A percentile compares a stretch with the other conserved stretches of the same genome.
phyloP scores from a whole-genome alignment of 1,284 basidiomycete species.

The Ustilago tritici region DNA sequence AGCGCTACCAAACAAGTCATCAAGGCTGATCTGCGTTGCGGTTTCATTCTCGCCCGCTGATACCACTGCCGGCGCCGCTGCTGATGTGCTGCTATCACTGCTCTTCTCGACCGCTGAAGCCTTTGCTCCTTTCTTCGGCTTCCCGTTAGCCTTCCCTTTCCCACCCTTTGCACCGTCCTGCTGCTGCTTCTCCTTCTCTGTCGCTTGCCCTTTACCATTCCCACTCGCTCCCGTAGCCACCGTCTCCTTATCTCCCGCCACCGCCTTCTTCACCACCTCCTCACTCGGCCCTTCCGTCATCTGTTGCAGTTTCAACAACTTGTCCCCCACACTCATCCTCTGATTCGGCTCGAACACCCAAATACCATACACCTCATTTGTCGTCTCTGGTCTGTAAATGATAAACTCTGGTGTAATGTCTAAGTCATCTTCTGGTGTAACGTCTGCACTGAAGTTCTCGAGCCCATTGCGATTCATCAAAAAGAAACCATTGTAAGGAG shows the following conservation, averaged over 20 bases:
- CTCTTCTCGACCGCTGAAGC: slow-evolving; percentile 18
- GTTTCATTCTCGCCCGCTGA: slow-evolving; percentile 6
- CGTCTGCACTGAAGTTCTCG: slow-evolving; percentile 81
- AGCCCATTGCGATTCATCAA: slow-evolving; percentile 87
- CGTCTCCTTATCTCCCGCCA: slow-evolving; percentile 3
- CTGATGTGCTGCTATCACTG: slow-evolving; percentile 15
- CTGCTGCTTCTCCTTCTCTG: slow-evolving; percentile 15
- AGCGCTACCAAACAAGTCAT: slow-evolving; percentile 34
- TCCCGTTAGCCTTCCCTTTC: slow-evolving; percentile 25
- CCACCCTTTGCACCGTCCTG: slow-evolving; percentile 9
- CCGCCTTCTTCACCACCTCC: slow-evolving; percentile 21
- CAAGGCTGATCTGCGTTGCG: slow-evolving; percentile 40
- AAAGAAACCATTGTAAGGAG: slow-evolving; percentile 84
- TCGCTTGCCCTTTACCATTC: slow-evolving; percentile 6
- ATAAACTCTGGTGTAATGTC: slow-evolving; percentile 76
- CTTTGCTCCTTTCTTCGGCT: slow-evolving; percentile 25
- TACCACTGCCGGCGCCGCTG: background rate
- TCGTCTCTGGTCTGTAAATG: slow-evolving; percentile 78
- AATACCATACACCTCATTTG: slow-evolving; percentile 76
- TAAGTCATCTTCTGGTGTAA: slow-evolving; percentile 83
- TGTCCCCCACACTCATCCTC: slow-evolving; percentile 76
- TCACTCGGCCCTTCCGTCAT: slow-evolving; percentile 40
- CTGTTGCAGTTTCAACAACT: slow-evolving; percentile 61
- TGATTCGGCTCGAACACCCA: slow-evolving; percentile 83
- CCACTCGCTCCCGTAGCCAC: background rate